phyloP scores from a whole-genome alignment of 2,329 filamentous ascomycete genomes.

The Pseudogymnoascus sp. region DNA sequence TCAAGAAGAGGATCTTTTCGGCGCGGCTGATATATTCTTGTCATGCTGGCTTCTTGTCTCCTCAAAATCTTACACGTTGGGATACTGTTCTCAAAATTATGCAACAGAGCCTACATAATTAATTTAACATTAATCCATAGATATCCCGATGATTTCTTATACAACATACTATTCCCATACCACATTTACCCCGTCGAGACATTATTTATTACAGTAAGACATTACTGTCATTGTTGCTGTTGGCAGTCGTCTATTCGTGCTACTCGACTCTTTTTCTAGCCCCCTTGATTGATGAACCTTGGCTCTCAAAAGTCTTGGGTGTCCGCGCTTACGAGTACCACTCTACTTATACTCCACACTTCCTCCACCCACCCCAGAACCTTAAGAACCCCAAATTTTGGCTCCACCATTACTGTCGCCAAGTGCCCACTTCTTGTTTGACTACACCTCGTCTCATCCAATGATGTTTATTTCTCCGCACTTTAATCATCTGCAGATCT shows the following conservation, averaged over 20 bases:
- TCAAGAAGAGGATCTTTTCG: background rate
- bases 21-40: background rate
- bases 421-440: conserved; percentile 1
- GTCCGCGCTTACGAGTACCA: background rate
- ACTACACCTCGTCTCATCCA: background rate
- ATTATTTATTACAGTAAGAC: background rate
- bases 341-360: conserved; percentile 4
- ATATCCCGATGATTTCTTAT: background rate
- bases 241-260: background rate
- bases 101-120: background rate
- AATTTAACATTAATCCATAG: background rate
- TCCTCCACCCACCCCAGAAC: conserved; percentile 2
- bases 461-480: conserved; percentile 6
- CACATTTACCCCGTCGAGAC: background rate
- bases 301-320: background rate
- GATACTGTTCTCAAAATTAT: background rate
- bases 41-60: background rate
- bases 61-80: background rate
- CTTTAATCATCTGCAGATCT: conserved; percentile 4
- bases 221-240: background rate
- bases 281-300: conserved; percentile 2
- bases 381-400: conserved; percentile 7
- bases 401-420: background rate
- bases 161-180: background rate
- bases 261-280: background rate